Conservation (phyloP, 2,329 filamentous ascomycete genomes). For the Paraphaeosphaeria minitans region DNA sequence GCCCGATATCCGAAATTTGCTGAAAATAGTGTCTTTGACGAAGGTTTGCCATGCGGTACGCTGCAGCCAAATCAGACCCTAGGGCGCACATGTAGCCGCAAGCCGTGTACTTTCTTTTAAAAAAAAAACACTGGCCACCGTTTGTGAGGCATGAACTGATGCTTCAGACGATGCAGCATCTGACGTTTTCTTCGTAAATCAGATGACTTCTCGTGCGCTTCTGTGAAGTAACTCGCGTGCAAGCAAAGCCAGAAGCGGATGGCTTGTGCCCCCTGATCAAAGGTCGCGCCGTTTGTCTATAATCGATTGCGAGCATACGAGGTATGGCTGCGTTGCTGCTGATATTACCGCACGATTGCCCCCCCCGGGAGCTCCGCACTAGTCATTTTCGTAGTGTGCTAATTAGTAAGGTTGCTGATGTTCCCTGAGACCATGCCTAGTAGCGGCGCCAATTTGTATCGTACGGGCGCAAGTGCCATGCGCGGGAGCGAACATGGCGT, state of each 20-base stretch:
- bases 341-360: neutral
- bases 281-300: neutral
- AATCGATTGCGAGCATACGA: conserved; percentile 2
- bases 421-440: conserved; percentile 7
- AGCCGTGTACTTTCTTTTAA: neutral
- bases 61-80: neutral
- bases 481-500: conserved; percentile 33
- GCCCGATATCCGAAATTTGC: neutral
- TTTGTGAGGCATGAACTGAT: neutral
- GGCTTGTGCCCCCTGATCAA: neutral
- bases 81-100: neutral
- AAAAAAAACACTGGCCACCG: neutral
- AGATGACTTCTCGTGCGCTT: neutral
- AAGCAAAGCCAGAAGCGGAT: neutral
- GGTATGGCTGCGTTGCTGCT: neutral
- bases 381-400: conserved; percentile 1
- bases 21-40: neutral
- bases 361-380: neutral
- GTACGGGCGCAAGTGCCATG: conserved; percentile 27
- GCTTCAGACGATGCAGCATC: neutral
- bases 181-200: neutral
- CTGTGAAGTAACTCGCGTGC: too few species aligned
- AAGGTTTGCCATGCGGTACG: neutral
- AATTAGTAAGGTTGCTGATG: conserved; percentile 1
- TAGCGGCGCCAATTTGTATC: conserved; percentile 32